Evolutionary conservation across 2,329 filamentous ascomycete species (phyloP), one percentile per base, ranked within the genome.

Genomic region (Fusarium anthophilum): DNA sequence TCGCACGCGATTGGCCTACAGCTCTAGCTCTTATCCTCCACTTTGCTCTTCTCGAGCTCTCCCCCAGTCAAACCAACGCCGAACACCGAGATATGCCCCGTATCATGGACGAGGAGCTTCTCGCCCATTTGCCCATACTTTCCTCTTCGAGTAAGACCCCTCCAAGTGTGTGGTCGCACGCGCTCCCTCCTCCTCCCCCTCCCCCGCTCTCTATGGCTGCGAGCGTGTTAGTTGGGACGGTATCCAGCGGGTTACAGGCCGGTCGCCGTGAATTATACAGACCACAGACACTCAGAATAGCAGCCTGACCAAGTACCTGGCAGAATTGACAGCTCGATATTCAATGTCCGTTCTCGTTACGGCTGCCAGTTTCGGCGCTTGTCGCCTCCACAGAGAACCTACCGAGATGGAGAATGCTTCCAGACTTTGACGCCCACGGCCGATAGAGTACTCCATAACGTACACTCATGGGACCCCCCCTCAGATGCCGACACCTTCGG

Each of bases 21-120:
- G 35, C 32, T 35, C 45, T 62, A 63, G 69, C 56, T 64, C 28
- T 44, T 45, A 55, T 55, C 61, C 59, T 59, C 56, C 61, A 66
- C 66, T 69, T 55, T 63, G 45, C 39, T 32, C 51, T 59, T 55
- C 65, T 59, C 24, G 51, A 69, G 53, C 66, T 62, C 67, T 63
- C 54, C 56, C 70, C 70, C 35, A 56, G 60, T 66, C 35, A 61
- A 69, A 39, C 32, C 62, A 72, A 77, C 71, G 26, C 78, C 78
- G 78, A 80, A 80, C 68, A 61, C 78, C 78, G 78, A 80, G 74
- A 79, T 78, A 80, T 77, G 71, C 70, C 78, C 78, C 63, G 61
- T 56, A 53, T 51, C 61, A 71, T 63, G 57, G 37, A 61, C 51
- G 56, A 71, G 39, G 41, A 54, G n/a, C 35, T 24, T 51, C 57